These are phyloP conservation scores for Periconia macrospinosa DNA, from an alignment of 2,329 filamentous ascomycete species.

Conservation along the genomic window DNA sequence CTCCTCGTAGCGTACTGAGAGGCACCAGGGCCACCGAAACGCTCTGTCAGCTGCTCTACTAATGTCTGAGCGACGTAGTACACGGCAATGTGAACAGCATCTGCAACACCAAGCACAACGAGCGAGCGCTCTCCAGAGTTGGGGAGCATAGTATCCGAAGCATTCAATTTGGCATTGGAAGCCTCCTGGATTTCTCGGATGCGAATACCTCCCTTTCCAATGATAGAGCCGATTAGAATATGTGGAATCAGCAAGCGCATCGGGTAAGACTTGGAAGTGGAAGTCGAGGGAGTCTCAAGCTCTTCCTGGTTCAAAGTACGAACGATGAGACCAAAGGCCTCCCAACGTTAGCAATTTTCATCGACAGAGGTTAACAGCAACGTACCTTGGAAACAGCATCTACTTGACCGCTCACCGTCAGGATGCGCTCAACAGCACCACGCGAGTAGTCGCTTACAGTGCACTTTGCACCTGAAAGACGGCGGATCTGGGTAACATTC, in stretches of 20 bases:
- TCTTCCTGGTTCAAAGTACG: slow-evolving; percentile 97
- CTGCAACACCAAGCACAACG: slow-evolving; percentile 94
- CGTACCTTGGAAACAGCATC: slow-evolving; percentile 94
- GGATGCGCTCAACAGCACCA: slow-evolving; percentile 93
- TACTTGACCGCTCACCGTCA: slow-evolving; percentile 94
- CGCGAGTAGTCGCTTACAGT: slow-evolving; percentile 98
- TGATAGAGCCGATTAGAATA: slow-evolving; percentile 97
- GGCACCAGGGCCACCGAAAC: slow-evolving; percentile 91
- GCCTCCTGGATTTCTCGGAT: slow-evolving; percentile 99
- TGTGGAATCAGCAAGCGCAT: slow-evolving; percentile 93
- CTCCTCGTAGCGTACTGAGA: slow-evolving; percentile 98
- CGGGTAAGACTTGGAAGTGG: slow-evolving; percentile 96
- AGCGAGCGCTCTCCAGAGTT: slow-evolving; percentile 96
- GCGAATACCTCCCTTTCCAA: slow-evolving; percentile 92
- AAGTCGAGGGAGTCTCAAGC: slow-evolving; percentile 81
- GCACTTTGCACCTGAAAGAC: slow-evolving; percentile 94
- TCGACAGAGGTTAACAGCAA: slow-evolving; percentile 23
- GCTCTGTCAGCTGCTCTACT: slow-evolving; percentile 93
- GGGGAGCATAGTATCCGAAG: slow-evolving; percentile 91
- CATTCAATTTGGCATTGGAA: slow-evolving; percentile 93
- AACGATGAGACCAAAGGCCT: slow-evolving; percentile 98
- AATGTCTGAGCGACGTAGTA: slow-evolving; percentile 99
- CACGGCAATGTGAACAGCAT: slow-evolving; percentile 97
- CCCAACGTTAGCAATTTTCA: slow-evolving; percentile 14
- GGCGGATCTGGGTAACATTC: slow-evolving; percentile 96